These are phyloP conservation scores for Sechiopsis laciniata DNA, from an alignment of 306 rosid genomes.

Conservation along the genomic window DNA sequence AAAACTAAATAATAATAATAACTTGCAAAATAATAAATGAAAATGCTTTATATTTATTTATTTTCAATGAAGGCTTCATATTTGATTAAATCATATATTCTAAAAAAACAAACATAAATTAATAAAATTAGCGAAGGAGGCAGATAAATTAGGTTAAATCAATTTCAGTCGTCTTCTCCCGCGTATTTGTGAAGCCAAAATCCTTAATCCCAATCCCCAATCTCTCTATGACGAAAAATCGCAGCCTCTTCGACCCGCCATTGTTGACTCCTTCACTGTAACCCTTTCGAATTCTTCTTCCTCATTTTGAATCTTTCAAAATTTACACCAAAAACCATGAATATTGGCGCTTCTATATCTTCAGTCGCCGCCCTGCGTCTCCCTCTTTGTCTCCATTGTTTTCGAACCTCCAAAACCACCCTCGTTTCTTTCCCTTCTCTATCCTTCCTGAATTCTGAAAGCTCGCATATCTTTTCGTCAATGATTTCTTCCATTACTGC, in stretches of 20 bases:
- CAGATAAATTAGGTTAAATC: neutral
- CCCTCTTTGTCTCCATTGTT: conserved; percentile 9
- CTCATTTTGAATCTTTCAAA: neutral
- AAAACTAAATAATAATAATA: too few species aligned
- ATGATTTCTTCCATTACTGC: conserved; percentile 7
- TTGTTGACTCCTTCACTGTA: neutral
- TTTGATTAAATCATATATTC: too few species aligned
- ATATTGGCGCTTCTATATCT: conserved; percentile 8
- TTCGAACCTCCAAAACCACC: conserved; percentile 10
- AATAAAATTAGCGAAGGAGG: too few species aligned
- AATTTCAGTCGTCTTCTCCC: neutral
- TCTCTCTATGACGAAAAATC: neutral
- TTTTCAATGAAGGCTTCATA: too few species aligned
- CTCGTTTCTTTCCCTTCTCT: neutral
- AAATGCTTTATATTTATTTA: too few species aligned
- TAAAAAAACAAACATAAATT: too few species aligned
- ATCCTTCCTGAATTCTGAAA: neutral
- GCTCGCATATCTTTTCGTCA: neutral
- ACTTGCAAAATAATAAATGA: too few species aligned
- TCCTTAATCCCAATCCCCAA: neutral
- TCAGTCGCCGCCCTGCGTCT: conserved; percentile 13
- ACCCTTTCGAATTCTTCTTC: neutral
- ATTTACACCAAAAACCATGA: neutral
- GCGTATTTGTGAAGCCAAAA: neutral
- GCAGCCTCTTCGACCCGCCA: conserved; percentile 10